A percentile compares a stretch with the other conserved stretches of the same genome.
Conservation (phyloP, 2,329 filamentous ascomycete genomes). For the Lasiodiplodia gonubiensis region DNA sequence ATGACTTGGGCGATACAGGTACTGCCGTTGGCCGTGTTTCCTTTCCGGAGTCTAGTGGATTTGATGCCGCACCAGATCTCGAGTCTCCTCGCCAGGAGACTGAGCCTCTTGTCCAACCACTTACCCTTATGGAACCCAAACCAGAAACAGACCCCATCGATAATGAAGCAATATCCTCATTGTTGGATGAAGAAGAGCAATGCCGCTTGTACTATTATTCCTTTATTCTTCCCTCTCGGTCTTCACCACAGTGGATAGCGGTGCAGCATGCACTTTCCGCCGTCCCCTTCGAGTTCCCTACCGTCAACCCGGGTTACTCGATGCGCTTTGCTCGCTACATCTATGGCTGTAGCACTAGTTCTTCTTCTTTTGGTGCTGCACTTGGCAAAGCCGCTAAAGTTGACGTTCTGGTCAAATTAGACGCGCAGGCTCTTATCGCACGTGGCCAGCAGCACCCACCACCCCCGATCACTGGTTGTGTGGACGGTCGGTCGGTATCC, state of each 20-base stretch:
- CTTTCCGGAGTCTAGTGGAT: not conserved
- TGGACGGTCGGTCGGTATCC: conserved; percentile 62
- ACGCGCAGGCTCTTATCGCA: conserved; percentile 60
- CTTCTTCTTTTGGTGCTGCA: conserved; percentile 63
- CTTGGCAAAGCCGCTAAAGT: conserved; percentile 71
- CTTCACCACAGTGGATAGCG: conserved; percentile 66
- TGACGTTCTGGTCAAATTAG: conserved; percentile 68
- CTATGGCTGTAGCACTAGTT: conserved; percentile 69
- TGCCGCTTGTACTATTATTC: conserved; percentile 73
- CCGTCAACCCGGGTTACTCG: conserved; percentile 58
- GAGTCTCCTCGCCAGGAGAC: conserved; percentile 35
- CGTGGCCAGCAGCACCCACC: conserved; percentile 56
- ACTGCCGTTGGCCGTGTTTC: conserved; percentile 16
- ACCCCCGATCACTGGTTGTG: conserved; percentile 62
- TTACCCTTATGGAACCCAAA: not conserved
- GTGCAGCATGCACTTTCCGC: conserved; percentile 69
- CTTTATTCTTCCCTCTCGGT: conserved; percentile 55
- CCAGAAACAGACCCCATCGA: not conserved
- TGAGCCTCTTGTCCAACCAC: conserved; percentile 11
- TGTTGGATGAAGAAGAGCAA: conserved; percentile 62
- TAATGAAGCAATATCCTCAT: not conserved
- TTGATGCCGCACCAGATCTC: conserved; percentile 38
- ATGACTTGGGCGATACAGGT: conserved; percentile 42
- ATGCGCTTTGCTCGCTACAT: conserved; percentile 67
- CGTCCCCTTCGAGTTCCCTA: conserved; percentile 73